Conservation (phyloP, 306 rosid species). For the Malus sieversii region DNA sequence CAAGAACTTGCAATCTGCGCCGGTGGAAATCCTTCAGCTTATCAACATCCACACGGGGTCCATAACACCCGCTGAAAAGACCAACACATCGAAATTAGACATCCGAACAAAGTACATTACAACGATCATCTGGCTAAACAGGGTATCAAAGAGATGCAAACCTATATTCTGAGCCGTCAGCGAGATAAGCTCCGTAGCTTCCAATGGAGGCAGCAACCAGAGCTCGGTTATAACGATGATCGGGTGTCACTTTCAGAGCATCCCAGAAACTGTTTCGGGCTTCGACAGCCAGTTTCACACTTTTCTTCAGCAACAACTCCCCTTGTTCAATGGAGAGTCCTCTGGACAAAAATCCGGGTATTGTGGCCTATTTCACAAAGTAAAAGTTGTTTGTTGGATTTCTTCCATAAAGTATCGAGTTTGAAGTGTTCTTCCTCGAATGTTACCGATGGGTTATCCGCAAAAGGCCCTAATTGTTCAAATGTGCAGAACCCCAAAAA, state of each 20-base stretch:
- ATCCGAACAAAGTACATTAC: background rate
- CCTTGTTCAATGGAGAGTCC: slow-evolving; percentile 63
- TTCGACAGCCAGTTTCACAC: slow-evolving; percentile 73
- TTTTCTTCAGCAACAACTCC: slow-evolving; percentile 48
- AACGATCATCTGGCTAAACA: background rate
- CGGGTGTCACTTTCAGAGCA: slow-evolving; percentile 29
- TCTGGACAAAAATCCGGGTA: slow-evolving; percentile 71
- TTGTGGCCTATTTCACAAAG: slow-evolving; percentile 45
- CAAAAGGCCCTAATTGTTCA: too few relatives aligned
- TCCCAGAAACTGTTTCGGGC: slow-evolving; percentile 81
- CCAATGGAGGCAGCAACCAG: slow-evolving; percentile 92
- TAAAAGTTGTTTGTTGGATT: background rate
- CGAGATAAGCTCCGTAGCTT: slow-evolving; percentile 93
- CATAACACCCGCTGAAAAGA: slow-evolving; percentile 58
- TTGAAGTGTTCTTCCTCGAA: too few relatives aligned
- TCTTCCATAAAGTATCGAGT: too few relatives aligned
- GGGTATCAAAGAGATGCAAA: background rate
- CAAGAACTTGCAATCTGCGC: slow-evolving; percentile 73
- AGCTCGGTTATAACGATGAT: slow-evolving; percentile 43
- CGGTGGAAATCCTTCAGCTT: slow-evolving; percentile 86
- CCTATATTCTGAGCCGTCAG: slow-evolving; percentile 96
- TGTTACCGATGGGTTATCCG: too few relatives aligned
- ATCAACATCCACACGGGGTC: slow-evolving; percentile 47
- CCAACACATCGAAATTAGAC: background rate
- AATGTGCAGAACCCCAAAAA: background rate